Evolutionary conservation across 2,329 filamentous ascomycete genomes (phyloP).

Genomic region (Alternaria longipes): DNA sequence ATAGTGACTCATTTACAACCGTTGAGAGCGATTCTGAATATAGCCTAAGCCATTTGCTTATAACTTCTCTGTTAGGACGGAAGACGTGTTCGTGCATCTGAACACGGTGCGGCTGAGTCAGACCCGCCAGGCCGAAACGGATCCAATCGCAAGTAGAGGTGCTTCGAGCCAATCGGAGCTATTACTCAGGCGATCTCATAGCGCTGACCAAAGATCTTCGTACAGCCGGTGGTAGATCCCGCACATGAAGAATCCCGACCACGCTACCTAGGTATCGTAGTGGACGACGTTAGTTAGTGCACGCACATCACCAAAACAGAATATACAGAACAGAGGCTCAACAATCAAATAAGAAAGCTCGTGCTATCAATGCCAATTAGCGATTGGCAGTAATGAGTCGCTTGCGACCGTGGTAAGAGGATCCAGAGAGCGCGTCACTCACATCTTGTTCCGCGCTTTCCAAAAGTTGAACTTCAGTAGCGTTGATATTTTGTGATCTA

Average conservation of each 20-base stretch:
- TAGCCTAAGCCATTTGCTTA: neutral
- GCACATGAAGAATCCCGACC: neutral
- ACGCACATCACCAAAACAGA: neutral
- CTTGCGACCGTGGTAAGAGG: neutral
- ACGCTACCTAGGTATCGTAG: neutral
- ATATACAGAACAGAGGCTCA: neutral
- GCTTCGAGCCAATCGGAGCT: neutral
- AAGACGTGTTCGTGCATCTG: neutral
- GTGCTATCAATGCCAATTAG: neutral
- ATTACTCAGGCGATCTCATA: neutral
- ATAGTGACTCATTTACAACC: neutral
- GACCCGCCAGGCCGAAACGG: neutral
- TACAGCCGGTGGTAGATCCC: neutral
- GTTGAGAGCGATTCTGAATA: neutral
- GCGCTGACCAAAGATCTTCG: neutral
- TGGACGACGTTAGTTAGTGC: neutral
- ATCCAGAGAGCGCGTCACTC: neutral
- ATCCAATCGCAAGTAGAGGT: neutral
- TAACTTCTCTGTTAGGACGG: neutral
- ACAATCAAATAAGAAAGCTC: fast-evolving
- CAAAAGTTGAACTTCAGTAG: neutral
- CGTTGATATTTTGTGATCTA: neutral
- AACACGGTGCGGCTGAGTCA: neutral
- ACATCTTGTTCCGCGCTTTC: neutral
- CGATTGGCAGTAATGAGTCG: neutral